These are phyloP conservation scores for Haplographium delicatum DNA, from an alignment of 495 filamentous ascomycete genomes.

Conservation along the genomic window DNA sequence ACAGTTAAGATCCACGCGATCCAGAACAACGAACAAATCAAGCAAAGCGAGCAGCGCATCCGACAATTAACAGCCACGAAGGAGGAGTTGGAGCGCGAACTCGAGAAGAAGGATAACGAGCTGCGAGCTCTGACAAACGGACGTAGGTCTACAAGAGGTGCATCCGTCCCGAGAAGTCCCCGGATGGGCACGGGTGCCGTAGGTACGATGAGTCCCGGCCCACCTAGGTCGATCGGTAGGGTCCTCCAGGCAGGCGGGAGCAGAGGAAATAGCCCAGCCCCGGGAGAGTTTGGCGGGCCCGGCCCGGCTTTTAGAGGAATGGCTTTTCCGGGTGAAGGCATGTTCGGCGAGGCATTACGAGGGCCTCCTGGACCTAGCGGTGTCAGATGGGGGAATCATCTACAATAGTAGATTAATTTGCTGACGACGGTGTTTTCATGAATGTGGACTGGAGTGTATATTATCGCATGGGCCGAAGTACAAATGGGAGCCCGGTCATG, in stretches of 20 bases:
- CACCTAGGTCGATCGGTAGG: constrained; percentile 6
- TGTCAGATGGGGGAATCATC: constrained; percentile 18
- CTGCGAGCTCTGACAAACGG: constrained; percentile 14
- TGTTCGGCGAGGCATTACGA: constrained; percentile 18
- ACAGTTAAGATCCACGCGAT: constrained; percentile 17
- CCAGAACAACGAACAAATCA: constrained; percentile 3
- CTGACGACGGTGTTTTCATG: too few species aligned
- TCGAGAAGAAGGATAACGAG: constrained; percentile 43
- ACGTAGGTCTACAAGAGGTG: constrained; percentile 18
- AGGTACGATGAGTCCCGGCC: constrained; percentile 20
- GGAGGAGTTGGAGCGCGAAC: constrained; percentile 61
- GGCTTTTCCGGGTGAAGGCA: constrained; percentile 9
- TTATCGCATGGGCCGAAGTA: too few species aligned
- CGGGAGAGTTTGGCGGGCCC: constrained; percentile 4
- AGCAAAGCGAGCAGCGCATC: constrained; percentile 48
- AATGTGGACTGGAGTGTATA: too few species aligned
- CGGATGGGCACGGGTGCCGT: constrained; percentile 17
- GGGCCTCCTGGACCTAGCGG: neutral
- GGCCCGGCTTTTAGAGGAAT: neutral
- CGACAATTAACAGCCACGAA: constrained; percentile 65
- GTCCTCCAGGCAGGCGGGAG: constrained; percentile 7
- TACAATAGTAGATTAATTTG: constrained; percentile 5
- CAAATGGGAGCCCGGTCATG: too few species aligned
- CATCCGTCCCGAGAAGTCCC: constrained; percentile 19
- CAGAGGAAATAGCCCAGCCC: constrained; percentile 22